phyloP scores from a whole-genome alignment of 805 yeast genomes.

The Barnettozyma botsteinii region DNA sequence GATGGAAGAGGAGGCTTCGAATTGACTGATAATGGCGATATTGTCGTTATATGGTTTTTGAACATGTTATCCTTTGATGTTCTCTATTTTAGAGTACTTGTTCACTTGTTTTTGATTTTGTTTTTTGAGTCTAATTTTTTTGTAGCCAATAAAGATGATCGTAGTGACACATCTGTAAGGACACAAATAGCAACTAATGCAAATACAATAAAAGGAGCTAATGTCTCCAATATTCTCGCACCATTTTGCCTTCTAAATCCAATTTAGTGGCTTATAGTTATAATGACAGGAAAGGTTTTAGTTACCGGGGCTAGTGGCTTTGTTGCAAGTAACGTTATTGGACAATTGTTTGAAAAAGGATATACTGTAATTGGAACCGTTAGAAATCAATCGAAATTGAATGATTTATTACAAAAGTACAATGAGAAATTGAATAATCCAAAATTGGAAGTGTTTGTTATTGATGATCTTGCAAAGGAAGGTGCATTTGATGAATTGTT shows the following conservation, averaged over 20 bases:
- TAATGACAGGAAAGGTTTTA: slow-evolving; percentile 24
- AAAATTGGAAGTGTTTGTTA: slow-evolving; percentile 33
- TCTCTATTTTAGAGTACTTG: too few species aligned
- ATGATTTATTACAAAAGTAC: slow-evolving; percentile 20
- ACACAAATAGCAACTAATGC: too few species aligned
- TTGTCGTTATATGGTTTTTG: slow-evolving; percentile 7
- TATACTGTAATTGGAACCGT: slow-evolving; percentile 39
- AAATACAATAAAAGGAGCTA: too few species aligned
- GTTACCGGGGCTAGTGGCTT: slow-evolving; percentile 43
- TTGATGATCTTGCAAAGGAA: slow-evolving; percentile 39
- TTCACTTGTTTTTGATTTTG: too few species aligned
- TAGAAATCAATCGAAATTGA: slow-evolving; percentile 32
- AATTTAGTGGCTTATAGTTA: too few species aligned
- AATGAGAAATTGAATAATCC: slow-evolving; percentile 23
- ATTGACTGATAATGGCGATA: not conserved
- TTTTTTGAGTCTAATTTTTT: too few species aligned
- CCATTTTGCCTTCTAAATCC: too few species aligned
- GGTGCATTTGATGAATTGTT: slow-evolving; percentile 41
- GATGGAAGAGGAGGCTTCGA: not conserved
- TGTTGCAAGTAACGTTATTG: slow-evolving; percentile 37
- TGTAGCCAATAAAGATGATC: too few species aligned
- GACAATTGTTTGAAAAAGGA: slow-evolving; percentile 30
- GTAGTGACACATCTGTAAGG: too few species aligned
- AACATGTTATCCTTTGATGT: too few species aligned
- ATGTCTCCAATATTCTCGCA: too few species aligned